Percentiles rank a stretch among this genome's conserved stretches.
Conservation (phyloP, 208 protist species). For the Vickermania ingenoplastis region DNA sequence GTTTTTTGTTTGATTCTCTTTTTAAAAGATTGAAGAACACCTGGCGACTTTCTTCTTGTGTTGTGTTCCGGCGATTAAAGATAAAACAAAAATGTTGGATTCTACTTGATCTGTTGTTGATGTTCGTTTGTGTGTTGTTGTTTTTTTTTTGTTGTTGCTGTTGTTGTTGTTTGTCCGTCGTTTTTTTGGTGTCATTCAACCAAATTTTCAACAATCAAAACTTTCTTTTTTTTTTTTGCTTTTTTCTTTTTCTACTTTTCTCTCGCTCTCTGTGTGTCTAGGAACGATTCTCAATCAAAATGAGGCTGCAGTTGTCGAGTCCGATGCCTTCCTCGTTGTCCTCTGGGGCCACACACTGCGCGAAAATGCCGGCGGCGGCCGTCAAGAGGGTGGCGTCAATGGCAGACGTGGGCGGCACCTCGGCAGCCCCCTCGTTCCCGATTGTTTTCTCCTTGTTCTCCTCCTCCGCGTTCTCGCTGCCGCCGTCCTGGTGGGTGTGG, state of each 20-base stretch:
- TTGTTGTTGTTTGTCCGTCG: no score
- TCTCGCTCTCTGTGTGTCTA: no score
- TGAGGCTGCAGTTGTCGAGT: constrained; percentile 69
- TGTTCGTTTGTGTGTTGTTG: no score
- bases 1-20: no score
- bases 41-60: no score
- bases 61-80: no score
- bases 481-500: background rate
- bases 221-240: background rate
- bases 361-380: constrained; percentile 54
- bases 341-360: constrained; percentile 55
- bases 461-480: background rate
- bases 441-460: background rate
- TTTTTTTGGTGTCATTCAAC: no score
- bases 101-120: no score
- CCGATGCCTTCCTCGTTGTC: constrained; percentile 74
- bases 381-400: constrained; percentile 49
- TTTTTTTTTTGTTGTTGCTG: no score
- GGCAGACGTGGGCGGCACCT: background rate
- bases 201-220: background rate
- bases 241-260: constrained; percentile 1
- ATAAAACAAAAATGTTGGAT: no score
- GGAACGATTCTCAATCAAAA: constrained; percentile 32
- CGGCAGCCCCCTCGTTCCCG: background rate
- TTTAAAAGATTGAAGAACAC: no score